Conservation (phyloP, 352 stramenopile species). For the Poterioochromonas sp. region DNA sequence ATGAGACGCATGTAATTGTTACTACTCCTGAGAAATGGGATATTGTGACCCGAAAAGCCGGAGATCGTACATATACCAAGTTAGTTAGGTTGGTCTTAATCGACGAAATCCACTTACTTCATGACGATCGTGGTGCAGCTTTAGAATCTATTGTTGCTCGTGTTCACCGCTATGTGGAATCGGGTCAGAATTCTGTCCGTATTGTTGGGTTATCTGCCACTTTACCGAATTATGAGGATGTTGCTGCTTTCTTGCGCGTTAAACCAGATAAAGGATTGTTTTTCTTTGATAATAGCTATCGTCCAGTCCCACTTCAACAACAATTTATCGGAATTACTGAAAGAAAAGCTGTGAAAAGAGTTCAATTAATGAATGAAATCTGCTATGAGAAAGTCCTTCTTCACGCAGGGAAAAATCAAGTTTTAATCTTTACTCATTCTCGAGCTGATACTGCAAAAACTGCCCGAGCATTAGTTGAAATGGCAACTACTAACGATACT, state of each 20-base stretch:
- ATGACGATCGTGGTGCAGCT: constrained; percentile 95
- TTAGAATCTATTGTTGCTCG: constrained; percentile 93
- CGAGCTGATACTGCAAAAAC: constrained; percentile 95
- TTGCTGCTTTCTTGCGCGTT: constrained; percentile 94
- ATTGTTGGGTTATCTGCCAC: constrained; percentile 95
- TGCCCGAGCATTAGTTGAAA: constrained; percentile 84
- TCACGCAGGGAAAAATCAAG: constrained; percentile 88
- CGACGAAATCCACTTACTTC: constrained; percentile 99
- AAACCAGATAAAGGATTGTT: constrained; percentile 94
- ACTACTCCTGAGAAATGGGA: constrained; percentile 99
- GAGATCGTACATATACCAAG: constrained; percentile 94
- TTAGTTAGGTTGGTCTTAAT: constrained; percentile 97
- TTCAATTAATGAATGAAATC: constrained; percentile 99
- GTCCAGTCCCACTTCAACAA: constrained; percentile 96
- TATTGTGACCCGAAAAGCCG: constrained; percentile 97
- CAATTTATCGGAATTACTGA: constrained; percentile 99
- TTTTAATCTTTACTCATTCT: constrained; percentile 99
- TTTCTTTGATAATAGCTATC: constrained; percentile 98
- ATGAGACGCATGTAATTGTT: constrained; percentile 97
- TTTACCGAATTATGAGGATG: constrained; percentile 97
- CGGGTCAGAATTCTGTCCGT: constrained; percentile 87
- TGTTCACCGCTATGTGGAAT: constrained; percentile 94
- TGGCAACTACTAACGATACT: constrained; percentile 90
- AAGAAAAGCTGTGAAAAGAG: constrained; percentile 96
- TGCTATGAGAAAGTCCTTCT: constrained; percentile 96